Conservation (phyloP, 2,329 filamentous ascomycete genomes). For the Coniochaeta hoffmannii region DNA sequence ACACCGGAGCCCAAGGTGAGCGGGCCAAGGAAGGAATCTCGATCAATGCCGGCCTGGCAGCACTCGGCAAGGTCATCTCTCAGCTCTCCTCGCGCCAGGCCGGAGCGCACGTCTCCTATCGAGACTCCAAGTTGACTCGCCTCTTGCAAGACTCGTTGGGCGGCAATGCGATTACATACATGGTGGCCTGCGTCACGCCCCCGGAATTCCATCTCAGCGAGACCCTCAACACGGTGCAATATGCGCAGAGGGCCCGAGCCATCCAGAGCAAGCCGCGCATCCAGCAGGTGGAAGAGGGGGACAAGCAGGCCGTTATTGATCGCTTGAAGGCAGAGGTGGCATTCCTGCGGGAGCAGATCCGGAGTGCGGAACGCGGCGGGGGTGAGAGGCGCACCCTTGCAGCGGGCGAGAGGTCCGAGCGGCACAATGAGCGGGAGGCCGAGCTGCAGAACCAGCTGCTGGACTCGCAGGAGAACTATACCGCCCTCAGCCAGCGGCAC, state of each 20-base stretch:
- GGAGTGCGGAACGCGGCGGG: slow-evolving; percentile 64
- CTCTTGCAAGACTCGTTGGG: slow-evolving; percentile 93
- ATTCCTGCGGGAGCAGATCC: slow-evolving; percentile 89
- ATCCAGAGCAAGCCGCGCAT: slow-evolving; percentile 98
- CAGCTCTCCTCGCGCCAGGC: slow-evolving; percentile 86
- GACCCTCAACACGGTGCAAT: slow-evolving; percentile 94
- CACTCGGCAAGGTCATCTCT: slow-evolving; percentile 95
- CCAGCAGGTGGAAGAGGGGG: slow-evolving; percentile 85
- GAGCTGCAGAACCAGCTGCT: slow-evolving; percentile 92
- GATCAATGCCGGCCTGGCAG: slow-evolving; percentile 93
- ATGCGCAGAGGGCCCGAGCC: slow-evolving; percentile 88
- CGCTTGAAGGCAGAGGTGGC: slow-evolving; percentile 87
- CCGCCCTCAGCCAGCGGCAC: slow-evolving; percentile 80
- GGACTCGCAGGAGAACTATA: slow-evolving; percentile 92
- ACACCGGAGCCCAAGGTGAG: slow-evolving; percentile 91
- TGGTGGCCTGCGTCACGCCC: slow-evolving; percentile 97
- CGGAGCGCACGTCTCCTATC: slow-evolving; percentile 90
- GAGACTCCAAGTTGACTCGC: slow-evolving; percentile 93
- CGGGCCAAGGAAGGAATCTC: slow-evolving; percentile 94
- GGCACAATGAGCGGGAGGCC: slow-evolving; percentile 74
- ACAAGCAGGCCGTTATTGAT: slow-evolving; percentile 91
- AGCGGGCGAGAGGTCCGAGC: slow-evolving; percentile 65
- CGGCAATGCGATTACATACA: slow-evolving; percentile 96
- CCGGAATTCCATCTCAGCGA: slow-evolving; percentile 97
- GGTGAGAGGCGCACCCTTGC: slow-evolving; percentile 45